A percentile compares a stretch with the other conserved stretches of the same genome.
phyloP scores from a whole-genome alignment of 2,329 filamentous ascomycete genomes.

The Seiridium cupressi region DNA sequence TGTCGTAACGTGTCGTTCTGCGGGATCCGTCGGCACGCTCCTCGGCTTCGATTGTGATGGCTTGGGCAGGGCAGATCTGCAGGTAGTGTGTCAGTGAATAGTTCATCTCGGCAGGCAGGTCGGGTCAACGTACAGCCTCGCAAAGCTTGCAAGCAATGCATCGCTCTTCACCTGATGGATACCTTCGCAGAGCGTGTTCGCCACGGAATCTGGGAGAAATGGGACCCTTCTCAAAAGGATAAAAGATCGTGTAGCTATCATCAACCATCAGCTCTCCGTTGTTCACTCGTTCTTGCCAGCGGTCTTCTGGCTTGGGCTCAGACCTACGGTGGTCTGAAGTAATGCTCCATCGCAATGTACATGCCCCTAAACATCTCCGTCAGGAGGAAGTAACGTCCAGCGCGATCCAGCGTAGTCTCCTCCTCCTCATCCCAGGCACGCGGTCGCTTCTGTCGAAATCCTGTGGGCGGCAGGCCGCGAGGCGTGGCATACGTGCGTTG shows the following conservation, averaged over 20 bases:
- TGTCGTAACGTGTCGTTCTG: slow-evolving; percentile 95
- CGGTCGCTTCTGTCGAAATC: slow-evolving; percentile 74
- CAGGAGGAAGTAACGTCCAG: slow-evolving; percentile 92
- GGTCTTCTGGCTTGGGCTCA: not conserved
- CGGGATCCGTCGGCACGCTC: slow-evolving; percentile 95
- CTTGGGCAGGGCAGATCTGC: slow-evolving; percentile 90
- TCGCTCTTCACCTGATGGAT: slow-evolving; percentile 95
- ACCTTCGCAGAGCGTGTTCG: slow-evolving; percentile 93
- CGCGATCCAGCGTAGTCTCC: slow-evolving; percentile 76
- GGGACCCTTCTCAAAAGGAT: slow-evolving; percentile 98
- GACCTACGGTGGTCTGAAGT: slow-evolving; percentile 94
- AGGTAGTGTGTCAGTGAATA: too few species aligned
- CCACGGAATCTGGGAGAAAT: slow-evolving; percentile 98
- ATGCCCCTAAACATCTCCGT: slow-evolving; percentile 96
- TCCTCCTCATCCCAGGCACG: slow-evolving; percentile 78
- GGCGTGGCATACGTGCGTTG: slow-evolving; percentile 61
- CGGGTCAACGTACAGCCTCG: slow-evolving; percentile 63
- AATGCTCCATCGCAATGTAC: slow-evolving; percentile 97
- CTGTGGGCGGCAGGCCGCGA: slow-evolving; percentile 72
- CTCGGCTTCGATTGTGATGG: slow-evolving; percentile 98
- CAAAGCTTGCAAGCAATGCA: slow-evolving; percentile 99
- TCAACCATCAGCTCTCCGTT: slow-evolving; percentile 4
- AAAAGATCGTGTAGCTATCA: slow-evolving; percentile 91
- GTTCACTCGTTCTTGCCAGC: not conserved
- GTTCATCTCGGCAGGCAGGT: not conserved